phyloP scores from a whole-genome alignment of 2,329 filamentous ascomycete species.

The Fusarium avenaceum region DNA sequence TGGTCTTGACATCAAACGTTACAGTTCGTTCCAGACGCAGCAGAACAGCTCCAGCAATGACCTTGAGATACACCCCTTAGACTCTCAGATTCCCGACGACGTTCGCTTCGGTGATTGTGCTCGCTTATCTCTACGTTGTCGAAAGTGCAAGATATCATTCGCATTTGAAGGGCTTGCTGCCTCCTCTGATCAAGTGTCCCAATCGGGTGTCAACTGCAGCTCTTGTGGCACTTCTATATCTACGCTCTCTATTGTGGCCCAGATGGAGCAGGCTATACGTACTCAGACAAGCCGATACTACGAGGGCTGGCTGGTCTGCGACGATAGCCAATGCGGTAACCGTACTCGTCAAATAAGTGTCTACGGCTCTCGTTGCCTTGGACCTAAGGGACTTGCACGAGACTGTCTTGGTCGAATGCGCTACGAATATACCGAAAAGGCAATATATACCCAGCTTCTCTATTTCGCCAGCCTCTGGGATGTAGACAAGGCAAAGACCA shows the following conservation, averaged over 20 bases:
- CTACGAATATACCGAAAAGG: constrained; percentile 89
- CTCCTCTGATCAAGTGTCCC: constrained; percentile 72
- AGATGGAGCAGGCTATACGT: constrained; percentile 88
- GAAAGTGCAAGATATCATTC: constrained; percentile 79
- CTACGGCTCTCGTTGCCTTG: constrained; percentile 90
- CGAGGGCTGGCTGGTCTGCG: constrained; percentile 90
- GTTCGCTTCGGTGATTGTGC: constrained; percentile 88
- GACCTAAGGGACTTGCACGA: constrained; percentile 84
- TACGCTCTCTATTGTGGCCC: constrained; percentile 82
- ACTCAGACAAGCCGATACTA: constrained; percentile 87
- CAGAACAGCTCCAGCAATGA: constrained; percentile 68
- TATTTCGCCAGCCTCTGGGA: constrained; percentile 91
- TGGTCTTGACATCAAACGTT: constrained; percentile 90
- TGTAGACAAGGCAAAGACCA: constrained; percentile 80
- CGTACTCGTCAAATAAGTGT: constrained; percentile 94
- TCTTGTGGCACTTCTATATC: constrained; percentile 75
- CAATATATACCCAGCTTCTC: constrained; percentile 93
- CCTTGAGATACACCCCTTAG: constrained; percentile 87
- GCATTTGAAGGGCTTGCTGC: constrained; percentile 81
- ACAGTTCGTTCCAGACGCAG: constrained; percentile 65
- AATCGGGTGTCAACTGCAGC: constrained; percentile 81
- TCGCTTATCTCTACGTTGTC: constrained; percentile 83
- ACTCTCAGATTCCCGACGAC: constrained; percentile 93
- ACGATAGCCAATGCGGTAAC: constrained; percentile 87
- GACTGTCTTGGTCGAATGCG: constrained; percentile 90